Percentiles rank a stretch among this genome's conserved stretches.
Evolutionary conservation across 331 rosid genomes (phyloP).

Genomic region (Erythrophleum ivorense): DNA sequence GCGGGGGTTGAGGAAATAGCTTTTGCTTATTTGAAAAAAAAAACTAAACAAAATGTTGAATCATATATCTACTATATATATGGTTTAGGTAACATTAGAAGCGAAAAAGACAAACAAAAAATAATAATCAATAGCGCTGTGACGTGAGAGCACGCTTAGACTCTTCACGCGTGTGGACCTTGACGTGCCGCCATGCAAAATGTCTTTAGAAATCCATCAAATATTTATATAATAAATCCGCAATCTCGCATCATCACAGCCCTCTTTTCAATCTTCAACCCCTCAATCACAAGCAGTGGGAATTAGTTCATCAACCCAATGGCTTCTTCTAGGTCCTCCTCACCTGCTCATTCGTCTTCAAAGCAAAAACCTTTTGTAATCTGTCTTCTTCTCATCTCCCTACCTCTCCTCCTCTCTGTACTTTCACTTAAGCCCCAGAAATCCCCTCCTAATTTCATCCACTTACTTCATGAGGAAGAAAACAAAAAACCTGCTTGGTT

Average conservation of each 20-base stretch:
- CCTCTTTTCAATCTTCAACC: neutral
- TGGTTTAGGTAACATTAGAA: neutral
- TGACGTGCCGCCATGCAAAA: slow-evolving; percentile 37
- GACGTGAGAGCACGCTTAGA: neutral
- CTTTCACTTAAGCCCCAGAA: slow-evolving; percentile 7
- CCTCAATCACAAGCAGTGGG: neutral
- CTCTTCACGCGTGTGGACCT: neutral
- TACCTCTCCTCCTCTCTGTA: slow-evolving; percentile 26
- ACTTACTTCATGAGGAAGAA: slow-evolving; percentile 6
- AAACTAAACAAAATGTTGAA: too few species aligned
- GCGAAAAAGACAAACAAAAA: neutral
- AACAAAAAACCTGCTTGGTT: slow-evolving; percentile 39
- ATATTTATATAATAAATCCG: neutral
- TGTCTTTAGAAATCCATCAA: neutral
- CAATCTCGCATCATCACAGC: neutral
- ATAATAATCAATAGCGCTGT: neutral
- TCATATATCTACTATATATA: too few species aligned
- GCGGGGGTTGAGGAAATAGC: too few species aligned
- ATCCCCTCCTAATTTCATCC: neutral
- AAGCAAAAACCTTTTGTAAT: slow-evolving; percentile 30
- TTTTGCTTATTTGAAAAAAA: too few species aligned
- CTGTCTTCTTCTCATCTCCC: slow-evolving; percentile 32
- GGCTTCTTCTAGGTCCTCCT: slow-evolving; percentile 21
- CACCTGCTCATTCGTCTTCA: slow-evolving; percentile 29
- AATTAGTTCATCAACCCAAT: slow-evolving; percentile 6